A percentile compares a stretch with the other conserved stretches of the same genome.
Evolutionary conservation across 2,329 filamentous ascomycete genomes (phyloP).

Genomic region (Sordariomycetes sp.): DNA sequence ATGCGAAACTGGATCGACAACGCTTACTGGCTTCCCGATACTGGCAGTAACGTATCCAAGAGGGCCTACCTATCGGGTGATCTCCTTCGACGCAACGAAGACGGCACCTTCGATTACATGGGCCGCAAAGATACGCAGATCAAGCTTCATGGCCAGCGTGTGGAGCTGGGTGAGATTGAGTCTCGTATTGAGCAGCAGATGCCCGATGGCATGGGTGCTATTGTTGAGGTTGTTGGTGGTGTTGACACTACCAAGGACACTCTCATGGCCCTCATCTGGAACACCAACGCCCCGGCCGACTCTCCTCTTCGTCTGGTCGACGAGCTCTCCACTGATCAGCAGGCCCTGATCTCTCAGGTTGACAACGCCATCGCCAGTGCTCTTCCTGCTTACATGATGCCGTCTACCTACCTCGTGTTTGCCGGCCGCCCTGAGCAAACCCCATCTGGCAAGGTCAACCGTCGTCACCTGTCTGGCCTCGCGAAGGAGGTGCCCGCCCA

Average conservation of each 20-base stretch:
- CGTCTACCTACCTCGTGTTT: slow-evolving; percentile 7
- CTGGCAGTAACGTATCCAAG: not conserved
- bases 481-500: not conserved
- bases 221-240: slow-evolving; percentile 4
- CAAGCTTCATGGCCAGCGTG: slow-evolving; percentile 26
- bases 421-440: slow-evolving; percentile 6
- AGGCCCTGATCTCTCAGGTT: not conserved
- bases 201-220: not conserved
- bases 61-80: slow-evolving; percentile 11
- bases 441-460: slow-evolving; percentile 7
- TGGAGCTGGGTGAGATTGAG: slow-evolving; percentile 12
- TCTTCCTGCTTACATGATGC: slow-evolving; percentile 6
- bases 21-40: slow-evolving; percentile 3
- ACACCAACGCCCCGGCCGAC: not conserved
- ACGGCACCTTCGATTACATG: slow-evolving; percentile 9
- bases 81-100: slow-evolving; percentile 7
- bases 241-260: no score
- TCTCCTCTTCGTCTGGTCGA: no score
- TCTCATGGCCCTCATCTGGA: not conserved
- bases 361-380: not conserved
- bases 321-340: not conserved
- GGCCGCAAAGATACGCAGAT: slow-evolving; percentile 31
- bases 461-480: slow-evolving; percentile 3
- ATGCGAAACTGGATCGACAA: slow-evolving; percentile 5
- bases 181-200: slow-evolving; percentile 2